These are phyloP conservation scores for Lentinula sp. DNA, from an alignment of 768 basidiomycete genomes.

Conservation along the genomic window DNA sequence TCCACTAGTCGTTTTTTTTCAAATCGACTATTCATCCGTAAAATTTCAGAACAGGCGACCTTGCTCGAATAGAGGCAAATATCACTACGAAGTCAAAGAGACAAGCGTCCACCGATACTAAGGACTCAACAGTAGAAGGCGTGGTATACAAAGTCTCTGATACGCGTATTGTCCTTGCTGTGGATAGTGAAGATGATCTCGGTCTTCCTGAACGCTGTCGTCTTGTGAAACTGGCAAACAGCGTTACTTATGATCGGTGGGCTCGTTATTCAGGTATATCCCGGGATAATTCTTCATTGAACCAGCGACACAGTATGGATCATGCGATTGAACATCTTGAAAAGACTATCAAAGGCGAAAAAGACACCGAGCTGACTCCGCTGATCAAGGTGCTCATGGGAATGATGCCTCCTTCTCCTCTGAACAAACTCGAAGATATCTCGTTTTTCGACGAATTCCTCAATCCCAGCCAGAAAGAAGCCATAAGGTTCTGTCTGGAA, in stretches of 20 bases:
- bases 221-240: slow-evolving; percentile 86
- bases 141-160: slow-evolving; percentile 90
- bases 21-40: not conserved
- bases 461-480: slow-evolving; percentile 81
- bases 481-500: slow-evolving; percentile 77
- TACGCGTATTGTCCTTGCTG: slow-evolving; percentile 73
- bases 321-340: slow-evolving; percentile 69
- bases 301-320: slow-evolving; percentile 62
- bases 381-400: slow-evolving; percentile 72
- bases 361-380: slow-evolving; percentile 31
- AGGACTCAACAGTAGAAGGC: slow-evolving; percentile 50
- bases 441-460: slow-evolving; percentile 70
- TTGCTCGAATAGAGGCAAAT: slow-evolving; percentile 80
- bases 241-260: slow-evolving; percentile 84
- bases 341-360: slow-evolving; percentile 23
- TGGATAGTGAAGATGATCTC: slow-evolving; percentile 66
- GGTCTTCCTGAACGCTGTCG: slow-evolving; percentile 84
- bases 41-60: slow-evolving; percentile 69
- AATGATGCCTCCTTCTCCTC: slow-evolving; percentile 40
- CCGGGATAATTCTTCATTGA: not conserved
- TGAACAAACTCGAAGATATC: slow-evolving; percentile 31
- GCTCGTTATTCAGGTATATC: not conserved
- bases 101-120: slow-evolving; percentile 40
- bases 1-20: slow-evolving; percentile 6
- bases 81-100: slow-evolving; percentile 38